Conservation (phyloP, 768 basidiomycete species). For the Termitomyces sp. region DNA sequence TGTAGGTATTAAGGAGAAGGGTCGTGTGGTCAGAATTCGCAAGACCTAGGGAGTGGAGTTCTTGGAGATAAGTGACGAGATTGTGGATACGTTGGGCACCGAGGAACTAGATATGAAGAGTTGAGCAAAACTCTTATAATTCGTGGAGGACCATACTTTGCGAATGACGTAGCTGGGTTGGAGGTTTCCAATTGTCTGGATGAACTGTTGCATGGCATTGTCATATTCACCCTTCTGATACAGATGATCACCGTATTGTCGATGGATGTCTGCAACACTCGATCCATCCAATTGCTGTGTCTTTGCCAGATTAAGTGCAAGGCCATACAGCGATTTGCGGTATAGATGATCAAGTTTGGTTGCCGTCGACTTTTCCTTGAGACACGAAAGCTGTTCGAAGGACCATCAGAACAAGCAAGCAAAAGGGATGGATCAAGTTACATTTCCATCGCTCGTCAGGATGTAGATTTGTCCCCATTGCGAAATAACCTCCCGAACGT, state of each 20-base stretch:
- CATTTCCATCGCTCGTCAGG: conserved; percentile 72
- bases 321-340: conserved; percentile 65
- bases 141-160: conserved; percentile 51
- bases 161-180: conserved; percentile 96
- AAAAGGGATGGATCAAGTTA: conserved; percentile 25
- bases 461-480: conserved; percentile 81
- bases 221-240: conserved; percentile 92
- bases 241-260: conserved; percentile 86
- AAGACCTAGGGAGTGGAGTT: conserved; percentile 81
- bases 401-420: not conserved
- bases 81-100: conserved; percentile 96
- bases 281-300: conserved; percentile 69
- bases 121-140: not conserved
- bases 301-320: conserved; percentile 81
- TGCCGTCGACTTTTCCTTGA: conserved; percentile 75
- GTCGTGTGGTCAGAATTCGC: conserved; percentile 98
- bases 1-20: conserved; percentile 93
- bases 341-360: conserved; percentile 87
- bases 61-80: conserved; percentile 93
- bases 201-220: conserved; percentile 86
- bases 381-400: conserved; percentile 46
- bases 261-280: conserved; percentile 83
- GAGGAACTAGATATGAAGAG: conserved; percentile 61
- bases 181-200: conserved; percentile 83
- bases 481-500: conserved; percentile 78